These are phyloP conservation scores for Bipolaris cookei DNA, from an alignment of 2,329 filamentous ascomycete species.

Conservation along the genomic window DNA sequence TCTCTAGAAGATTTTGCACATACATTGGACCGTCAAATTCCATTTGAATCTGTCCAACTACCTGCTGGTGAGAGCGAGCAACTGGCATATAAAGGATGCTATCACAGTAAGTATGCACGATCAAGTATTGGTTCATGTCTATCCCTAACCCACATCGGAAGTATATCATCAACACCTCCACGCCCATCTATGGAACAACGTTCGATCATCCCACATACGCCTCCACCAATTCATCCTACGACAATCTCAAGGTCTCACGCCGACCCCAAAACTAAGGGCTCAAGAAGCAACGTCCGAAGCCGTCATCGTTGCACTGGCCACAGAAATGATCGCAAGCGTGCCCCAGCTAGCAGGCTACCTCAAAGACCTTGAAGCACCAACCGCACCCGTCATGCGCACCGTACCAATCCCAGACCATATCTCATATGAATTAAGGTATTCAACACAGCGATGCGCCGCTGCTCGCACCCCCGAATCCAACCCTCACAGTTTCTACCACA, in stretches of 20 bases:
- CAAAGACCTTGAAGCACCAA: conserved; percentile 8
- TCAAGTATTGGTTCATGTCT: not conserved
- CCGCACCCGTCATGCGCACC: not conserved
- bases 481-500: conserved; percentile 25
- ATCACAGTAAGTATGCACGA: conserved; percentile 18
- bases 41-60: conserved; percentile 19
- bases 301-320: conserved; percentile 17
- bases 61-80: conserved; percentile 6
- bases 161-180: conserved; percentile 29
- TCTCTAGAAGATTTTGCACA: conserved; percentile 20
- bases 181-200: conserved; percentile 37
- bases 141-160: not conserved
- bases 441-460: not conserved
- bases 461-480: not conserved
- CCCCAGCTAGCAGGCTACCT: conserved; percentile 33
- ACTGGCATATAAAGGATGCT: conserved; percentile 28
- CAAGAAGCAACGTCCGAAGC: conserved; percentile 21
- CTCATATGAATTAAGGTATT: not conserved
- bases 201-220: conserved; percentile 31
- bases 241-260: conserved; percentile 16
- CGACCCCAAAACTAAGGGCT: not conserved
- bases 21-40: conserved; percentile 20
- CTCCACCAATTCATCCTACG: conserved; percentile 31
- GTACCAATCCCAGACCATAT: not conserved
- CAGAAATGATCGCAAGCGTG: conserved; percentile 34